Percentiles rank a stretch among this genome's conserved stretches.
phyloP scores from a whole-genome alignment of 2,329 filamentous ascomycete genomes.

The Scytalidium sp. region DNA sequence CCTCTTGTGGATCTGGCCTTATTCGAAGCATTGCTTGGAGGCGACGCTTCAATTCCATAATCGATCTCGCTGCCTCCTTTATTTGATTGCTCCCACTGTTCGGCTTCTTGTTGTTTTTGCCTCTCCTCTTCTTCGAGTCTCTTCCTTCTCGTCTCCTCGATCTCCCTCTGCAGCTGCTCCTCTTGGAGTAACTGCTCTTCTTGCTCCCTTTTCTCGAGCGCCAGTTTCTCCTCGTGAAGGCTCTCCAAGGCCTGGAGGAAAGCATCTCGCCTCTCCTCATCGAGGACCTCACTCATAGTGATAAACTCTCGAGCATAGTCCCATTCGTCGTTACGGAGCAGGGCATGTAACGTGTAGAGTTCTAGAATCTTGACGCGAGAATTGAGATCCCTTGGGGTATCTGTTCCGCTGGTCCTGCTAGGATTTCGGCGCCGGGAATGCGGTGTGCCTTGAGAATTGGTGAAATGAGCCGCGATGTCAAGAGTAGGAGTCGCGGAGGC shows the following conservation, averaged over 20 bases:
- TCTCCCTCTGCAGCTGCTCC: conserved; percentile 51
- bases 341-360: conserved; percentile 89
- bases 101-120: conserved; percentile 31
- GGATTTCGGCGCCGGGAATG: conserved; percentile 62
- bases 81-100: conserved; percentile 50
- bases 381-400: conserved; percentile 80
- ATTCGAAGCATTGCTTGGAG: conserved; percentile 13
- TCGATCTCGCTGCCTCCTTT: conserved; percentile 60
- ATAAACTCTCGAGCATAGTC: conserved; percentile 94
- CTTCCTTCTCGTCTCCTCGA: conserved; percentile 54
- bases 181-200: conserved; percentile 56
- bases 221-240: conserved; percentile 78
- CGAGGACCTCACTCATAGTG: conserved; percentile 77
- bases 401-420: conserved; percentile 58
- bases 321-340: conserved; percentile 94
- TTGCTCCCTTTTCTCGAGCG: conserved; percentile 60
- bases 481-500: conserved; percentile 70
- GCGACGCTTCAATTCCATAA: conserved; percentile 62
- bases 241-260: conserved; percentile 84
- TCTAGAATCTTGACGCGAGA: conserved; percentile 89
- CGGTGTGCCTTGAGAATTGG: conserved; percentile 37
- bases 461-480: conserved; percentile 64
- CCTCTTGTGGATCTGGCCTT: conserved; percentile 28
- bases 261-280: conserved; percentile 86
- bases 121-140: conserved; percentile 58